Evolutionary conservation across 2,329 filamentous ascomycete species (phyloP).

Genomic region (Trichoderma sp.): DNA sequence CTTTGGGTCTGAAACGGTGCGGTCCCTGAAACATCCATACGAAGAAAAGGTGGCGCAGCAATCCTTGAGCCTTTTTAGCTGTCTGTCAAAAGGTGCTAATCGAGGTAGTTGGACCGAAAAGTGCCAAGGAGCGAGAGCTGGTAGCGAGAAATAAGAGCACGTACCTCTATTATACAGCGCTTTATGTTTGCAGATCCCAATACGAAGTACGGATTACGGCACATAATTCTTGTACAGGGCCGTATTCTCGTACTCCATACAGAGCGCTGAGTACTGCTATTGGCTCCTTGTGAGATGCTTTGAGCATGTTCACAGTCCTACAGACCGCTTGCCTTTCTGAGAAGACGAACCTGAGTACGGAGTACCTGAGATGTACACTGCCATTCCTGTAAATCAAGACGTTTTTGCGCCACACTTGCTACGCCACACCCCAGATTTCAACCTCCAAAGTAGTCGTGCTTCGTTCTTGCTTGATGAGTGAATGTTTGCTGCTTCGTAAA

Average conservation of each 20-base stretch:
- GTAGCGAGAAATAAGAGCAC: neutral
- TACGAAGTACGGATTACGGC: neutral
- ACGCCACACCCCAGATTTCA: slow-evolving; percentile 13
- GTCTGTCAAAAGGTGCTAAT: neutral
- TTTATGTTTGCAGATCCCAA: slow-evolving; percentile 1
- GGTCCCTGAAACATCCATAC: slow-evolving; percentile 8
- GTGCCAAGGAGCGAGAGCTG: neutral
- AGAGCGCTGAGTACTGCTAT: neutral
- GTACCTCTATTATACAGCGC: neutral
- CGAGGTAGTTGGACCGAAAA: neutral
- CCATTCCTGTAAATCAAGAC: neutral
- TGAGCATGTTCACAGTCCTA: neutral
- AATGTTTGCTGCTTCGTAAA: too few species aligned
- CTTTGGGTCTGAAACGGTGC: neutral
- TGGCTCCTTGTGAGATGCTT: neutral
- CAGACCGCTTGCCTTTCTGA: neutral
- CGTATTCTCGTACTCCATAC: neutral
- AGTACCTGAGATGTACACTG: neutral
- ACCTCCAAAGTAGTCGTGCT: neutral
- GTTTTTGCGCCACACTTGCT: neutral
- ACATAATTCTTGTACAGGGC: neutral
- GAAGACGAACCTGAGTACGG: neutral
- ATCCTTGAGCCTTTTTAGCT: neutral
- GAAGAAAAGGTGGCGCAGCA: slow-evolving; percentile 8
- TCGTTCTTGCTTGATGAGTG: neutral